These are phyloP conservation scores for Stylosanthes scabra DNA, from an alignment of 331 rosid species.

Conservation along the genomic window DNA sequence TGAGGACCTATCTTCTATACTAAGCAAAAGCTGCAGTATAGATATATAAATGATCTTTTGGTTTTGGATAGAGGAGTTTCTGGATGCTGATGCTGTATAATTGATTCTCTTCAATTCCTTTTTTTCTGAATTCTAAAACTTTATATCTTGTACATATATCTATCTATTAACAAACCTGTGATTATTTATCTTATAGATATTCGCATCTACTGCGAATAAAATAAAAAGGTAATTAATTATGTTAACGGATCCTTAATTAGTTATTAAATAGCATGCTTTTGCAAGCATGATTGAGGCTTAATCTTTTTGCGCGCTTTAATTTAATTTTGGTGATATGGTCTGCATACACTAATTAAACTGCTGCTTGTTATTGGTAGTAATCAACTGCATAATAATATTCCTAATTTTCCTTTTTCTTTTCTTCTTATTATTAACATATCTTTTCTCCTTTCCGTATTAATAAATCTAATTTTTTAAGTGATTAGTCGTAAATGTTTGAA, in stretches of 20 bases:
- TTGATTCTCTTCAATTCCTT: neutral
- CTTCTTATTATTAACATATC: too few species aligned
- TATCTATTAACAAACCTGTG: neutral
- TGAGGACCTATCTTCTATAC: neutral
- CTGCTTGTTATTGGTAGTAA: neutral
- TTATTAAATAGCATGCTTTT: too few species aligned
- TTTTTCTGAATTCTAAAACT: neutral
- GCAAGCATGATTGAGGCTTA: too few species aligned
- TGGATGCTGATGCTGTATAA: neutral
- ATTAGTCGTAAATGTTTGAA: too few species aligned
- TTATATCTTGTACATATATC: too few species aligned
- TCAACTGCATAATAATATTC: neutral
- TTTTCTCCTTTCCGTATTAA: too few species aligned
- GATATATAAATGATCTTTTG: neutral
- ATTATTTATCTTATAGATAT: conserved; percentile 5
- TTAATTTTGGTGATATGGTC: too few species aligned
- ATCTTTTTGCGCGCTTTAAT: too few species aligned
- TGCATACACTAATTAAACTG: too few species aligned
- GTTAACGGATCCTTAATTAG: neutral
- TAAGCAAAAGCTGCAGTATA: neutral
- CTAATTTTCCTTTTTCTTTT: too few species aligned
- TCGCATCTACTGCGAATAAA: neutral
- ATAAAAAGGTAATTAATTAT: neutral
- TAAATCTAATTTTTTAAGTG: too few species aligned
- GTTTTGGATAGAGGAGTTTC: conserved; percentile 8